Base-by-base conservation (phyloP, 176 grass and related monocot genomes). In the Rhynchospora breviuscula region DNA sequence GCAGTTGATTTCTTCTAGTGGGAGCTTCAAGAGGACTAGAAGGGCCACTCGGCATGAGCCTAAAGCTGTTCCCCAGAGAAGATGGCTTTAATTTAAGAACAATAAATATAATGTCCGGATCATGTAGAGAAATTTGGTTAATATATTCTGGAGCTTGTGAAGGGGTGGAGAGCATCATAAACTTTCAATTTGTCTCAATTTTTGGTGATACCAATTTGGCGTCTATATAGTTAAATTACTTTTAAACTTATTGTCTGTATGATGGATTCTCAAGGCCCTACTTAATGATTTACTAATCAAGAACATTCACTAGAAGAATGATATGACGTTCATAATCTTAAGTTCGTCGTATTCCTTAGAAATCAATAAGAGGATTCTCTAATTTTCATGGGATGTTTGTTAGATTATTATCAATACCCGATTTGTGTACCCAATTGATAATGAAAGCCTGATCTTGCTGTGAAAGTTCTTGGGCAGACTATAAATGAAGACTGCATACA, bases 21-120 rank as follows among this genome's bases (percentile, higher is more conserved):
- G 65, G 69, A 88, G 90, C 81, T 94, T 87, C 74, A 97, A 97
- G 88, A 92, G 57, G 85, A 91, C 25, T 70, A 88, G 87, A 89
- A 51, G 87, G 52, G 74, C 76, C 63, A 82, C 69, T 80, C 59
- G 69, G 10, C 85, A 88, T 48, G 87, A 89, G 47, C 76, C 85
- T 59, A 92, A 81, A 80, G 86, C 59, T 77, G 86, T 83, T 74
- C 60, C 31, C 85, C 58, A 67, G 60, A 94, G 47, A 87, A 92
- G 92, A 90, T 97, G 92, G 92, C 53, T 63, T 81, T 90, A 79
- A 75, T 85, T 59, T 58, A 77, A 13, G 48, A 17, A 21, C 0
- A 76, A 1, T 12, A 17, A 76, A 15, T 15, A 15, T 8, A 52
- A 52, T 21, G 21, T 75, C 5, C 0, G 48, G 53, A 15, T 4